Percentiles rank a stretch among this genome's conserved stretches.
Conservation (phyloP, 768 basidiomycete genomes). For the Cyclocybe cylindracea region DNA sequence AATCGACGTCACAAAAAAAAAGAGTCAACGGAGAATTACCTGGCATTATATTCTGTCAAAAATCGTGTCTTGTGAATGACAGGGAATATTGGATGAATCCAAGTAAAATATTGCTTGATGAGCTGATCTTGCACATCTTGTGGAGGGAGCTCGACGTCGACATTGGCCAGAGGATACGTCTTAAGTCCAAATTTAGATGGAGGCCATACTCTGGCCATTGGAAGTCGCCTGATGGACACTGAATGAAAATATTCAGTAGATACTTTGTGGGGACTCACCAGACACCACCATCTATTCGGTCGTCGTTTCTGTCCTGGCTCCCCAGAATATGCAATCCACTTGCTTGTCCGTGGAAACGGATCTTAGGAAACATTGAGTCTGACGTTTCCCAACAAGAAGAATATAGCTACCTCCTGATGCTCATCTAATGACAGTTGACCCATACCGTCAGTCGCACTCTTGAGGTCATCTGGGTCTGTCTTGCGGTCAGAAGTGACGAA, state of each 20-base stretch:
- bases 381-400: background rate
- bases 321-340: conserved; percentile 79
- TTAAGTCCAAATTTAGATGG: conserved; percentile 45
- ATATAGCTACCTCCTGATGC: conserved; percentile 59
- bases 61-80: conserved; percentile 76
- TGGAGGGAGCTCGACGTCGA: conserved; percentile 58
- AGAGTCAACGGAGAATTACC: conserved; percentile 30
- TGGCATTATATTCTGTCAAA: conserved; percentile 58
- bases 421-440: conserved; percentile 77
- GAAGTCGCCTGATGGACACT: conserved; percentile 51
- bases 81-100: conserved; percentile 84
- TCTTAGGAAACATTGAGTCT: conserved; percentile 37
- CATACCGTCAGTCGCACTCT: conserved; percentile 55
- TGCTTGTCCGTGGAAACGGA: conserved; percentile 81
- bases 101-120: conserved; percentile 76
- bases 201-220: conserved; percentile 79
- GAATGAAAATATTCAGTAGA: conserved; percentile 11
- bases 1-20: background rate
- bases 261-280: conserved; percentile 44
- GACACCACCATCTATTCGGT: conserved; percentile 66
- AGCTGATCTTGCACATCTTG: conserved; percentile 64
- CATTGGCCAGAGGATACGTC: conserved; percentile 42
- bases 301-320: conserved; percentile 63
- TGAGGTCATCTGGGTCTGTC: conserved; percentile 40
- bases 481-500: background rate